phyloP scores from a whole-genome alignment of 441 rosid species.

The Pelargonium fulgidum region DNA sequence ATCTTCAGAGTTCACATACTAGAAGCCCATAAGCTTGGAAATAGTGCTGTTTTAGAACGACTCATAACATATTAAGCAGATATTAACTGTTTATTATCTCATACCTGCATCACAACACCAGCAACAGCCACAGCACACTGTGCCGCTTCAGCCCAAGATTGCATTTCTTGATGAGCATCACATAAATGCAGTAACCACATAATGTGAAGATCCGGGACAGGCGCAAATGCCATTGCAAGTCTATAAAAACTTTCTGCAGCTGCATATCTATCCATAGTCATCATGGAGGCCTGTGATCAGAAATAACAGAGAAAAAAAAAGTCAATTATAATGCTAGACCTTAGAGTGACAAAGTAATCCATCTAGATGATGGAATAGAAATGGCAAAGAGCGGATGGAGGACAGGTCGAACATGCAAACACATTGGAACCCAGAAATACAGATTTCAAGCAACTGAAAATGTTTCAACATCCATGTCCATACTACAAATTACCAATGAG shows the following conservation, averaged over 20 bases:
- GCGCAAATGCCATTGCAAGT: slow-evolving; percentile 98
- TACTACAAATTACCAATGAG: not conserved
- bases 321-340: not conserved
- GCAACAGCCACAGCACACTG: slow-evolving; percentile 99
- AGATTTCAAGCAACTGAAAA: not conserved
- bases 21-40: not conserved
- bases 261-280: slow-evolving; percentile 89
- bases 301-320: slow-evolving; percentile 6
- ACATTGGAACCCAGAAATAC: slow-evolving; percentile 1
- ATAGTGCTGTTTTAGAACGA: not conserved
- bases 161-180: slow-evolving; percentile 99
- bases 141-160: slow-evolving; percentile 99
- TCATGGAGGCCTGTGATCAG: slow-evolving; percentile 56
- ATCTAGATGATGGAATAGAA: slow-evolving; percentile 4
- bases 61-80: slow-evolving; percentile 13
- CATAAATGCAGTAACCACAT: slow-evolving; percentile 99
- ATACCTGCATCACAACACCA: slow-evolving; percentile 98
- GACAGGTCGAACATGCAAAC: not conserved
- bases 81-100: slow-evolving; percentile 19
- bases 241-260: slow-evolving; percentile 97
- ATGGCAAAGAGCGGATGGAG: slow-evolving; percentile 1
- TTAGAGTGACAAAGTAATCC: not conserved
- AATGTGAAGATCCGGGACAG: slow-evolving; percentile 99
- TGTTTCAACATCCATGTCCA: not conserved
- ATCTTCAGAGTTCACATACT: not conserved